phyloP scores from a whole-genome alignment of 306 rosid species.

The Cicer cuneatum region DNA sequence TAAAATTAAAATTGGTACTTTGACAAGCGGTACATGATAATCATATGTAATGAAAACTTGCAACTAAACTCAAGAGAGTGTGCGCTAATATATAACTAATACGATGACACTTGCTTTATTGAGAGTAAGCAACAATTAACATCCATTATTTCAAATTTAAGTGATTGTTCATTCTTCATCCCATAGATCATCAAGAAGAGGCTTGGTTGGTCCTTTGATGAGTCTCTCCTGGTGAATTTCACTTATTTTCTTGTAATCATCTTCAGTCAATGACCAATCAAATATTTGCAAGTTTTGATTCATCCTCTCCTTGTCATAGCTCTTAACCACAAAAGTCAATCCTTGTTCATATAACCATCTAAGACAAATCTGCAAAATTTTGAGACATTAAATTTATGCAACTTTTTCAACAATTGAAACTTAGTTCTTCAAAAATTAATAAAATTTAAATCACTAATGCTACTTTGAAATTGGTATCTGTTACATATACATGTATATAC shows the following conservation, averaged over 20 bases:
- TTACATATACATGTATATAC: no score
- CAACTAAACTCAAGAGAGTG: conserved; percentile 3
- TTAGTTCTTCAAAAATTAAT: no score
- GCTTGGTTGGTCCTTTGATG: conserved; percentile 59
- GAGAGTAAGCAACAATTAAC: not conserved
- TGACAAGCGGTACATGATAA: not conserved
- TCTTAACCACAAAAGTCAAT: conserved; percentile 48
- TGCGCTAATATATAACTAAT: not conserved
- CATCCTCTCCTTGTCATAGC: conserved; percentile 58
- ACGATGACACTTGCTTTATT: conserved; percentile 11
- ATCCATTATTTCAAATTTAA: not conserved
- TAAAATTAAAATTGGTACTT: not conserved
- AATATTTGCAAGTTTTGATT: conserved; percentile 53
- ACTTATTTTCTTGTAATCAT: conserved; percentile 51
- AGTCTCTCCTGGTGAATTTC: conserved; percentile 53
- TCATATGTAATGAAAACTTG: not conserved
- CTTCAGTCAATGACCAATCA: conserved; percentile 49
- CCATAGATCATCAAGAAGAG: conserved; percentile 58
- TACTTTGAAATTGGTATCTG: no score
- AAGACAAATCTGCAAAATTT: conserved; percentile 48
- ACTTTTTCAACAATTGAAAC: not conserved
- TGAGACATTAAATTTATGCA: not conserved
- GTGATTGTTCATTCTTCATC: conserved; percentile 42
- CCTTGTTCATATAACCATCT: conserved; percentile 58
- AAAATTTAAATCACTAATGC: no score